These are phyloP conservation scores for Macadamia integrifolia DNA, from an alignment of 164 flowering plant genomes.

Conservation along the genomic window DNA sequence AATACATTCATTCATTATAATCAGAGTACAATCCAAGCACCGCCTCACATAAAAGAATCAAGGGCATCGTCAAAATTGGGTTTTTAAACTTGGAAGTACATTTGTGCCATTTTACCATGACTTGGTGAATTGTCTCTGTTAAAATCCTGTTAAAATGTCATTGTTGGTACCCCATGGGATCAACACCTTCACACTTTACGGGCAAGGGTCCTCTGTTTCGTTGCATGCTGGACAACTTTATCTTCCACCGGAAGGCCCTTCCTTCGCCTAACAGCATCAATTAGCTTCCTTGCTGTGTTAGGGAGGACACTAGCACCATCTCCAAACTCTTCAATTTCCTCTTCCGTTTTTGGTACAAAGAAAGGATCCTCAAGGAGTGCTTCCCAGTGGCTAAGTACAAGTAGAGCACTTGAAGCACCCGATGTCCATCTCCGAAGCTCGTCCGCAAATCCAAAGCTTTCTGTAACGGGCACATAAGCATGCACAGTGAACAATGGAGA, in stretches of 20 bases:
- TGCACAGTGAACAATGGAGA: slow-evolving; percentile 86
- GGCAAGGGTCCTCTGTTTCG: slow-evolving; percentile 88
- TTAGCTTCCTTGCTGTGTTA: slow-evolving; percentile 87
- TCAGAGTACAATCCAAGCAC: no score
- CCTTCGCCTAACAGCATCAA: slow-evolving; percentile 77
- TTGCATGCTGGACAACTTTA: slow-evolving; percentile 89
- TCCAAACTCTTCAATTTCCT: slow-evolving; percentile 91
- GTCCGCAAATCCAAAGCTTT: slow-evolving; percentile 85
- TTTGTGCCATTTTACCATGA: background rate
- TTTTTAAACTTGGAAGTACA: background rate
- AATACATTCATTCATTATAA: no score
- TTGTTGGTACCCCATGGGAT: background rate
- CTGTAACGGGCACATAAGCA: slow-evolving; percentile 85
- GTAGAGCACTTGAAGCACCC: slow-evolving; percentile 49
- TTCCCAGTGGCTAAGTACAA: slow-evolving; percentile 91
- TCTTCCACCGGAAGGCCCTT: slow-evolving; percentile 95
- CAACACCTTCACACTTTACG: slow-evolving; percentile 61
- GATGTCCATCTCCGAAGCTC: slow-evolving; percentile 58
- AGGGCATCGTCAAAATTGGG: background rate
- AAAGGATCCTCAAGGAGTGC: slow-evolving; percentile 80
- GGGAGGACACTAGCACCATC: slow-evolving; percentile 82
- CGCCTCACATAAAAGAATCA: background rate
- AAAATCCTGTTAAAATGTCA: no score
- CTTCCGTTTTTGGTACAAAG: slow-evolving; percentile 91
- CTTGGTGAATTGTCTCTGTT: background rate